Base-by-base conservation (phyloP, 371 early-diverging fungal genomes). In the Mortierella sp. region DNA sequence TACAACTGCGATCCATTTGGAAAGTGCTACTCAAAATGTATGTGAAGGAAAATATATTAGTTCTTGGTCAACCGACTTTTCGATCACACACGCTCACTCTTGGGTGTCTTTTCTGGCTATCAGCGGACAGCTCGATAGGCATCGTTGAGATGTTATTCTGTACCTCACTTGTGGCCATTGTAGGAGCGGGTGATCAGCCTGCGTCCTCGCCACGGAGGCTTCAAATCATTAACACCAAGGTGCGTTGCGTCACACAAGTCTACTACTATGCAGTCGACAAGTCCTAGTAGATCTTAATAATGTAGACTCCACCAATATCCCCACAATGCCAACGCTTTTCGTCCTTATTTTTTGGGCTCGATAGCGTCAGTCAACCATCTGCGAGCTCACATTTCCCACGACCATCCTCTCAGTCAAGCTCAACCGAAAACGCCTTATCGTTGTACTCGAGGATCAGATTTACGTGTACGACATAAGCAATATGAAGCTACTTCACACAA, bases 101-200 rank as follows among this genome's bases (percentile, higher is more conserved):
- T 43, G 6, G 8, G 34, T 1, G 4, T 50, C 39, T 12, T 55
- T 28, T 37, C 17, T 32, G 31, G 23, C 50, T 12, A 34, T 51
- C 61, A 90, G 92, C 85, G 24, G 92, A 91, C 60, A 93, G 94
- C 34, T 96, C 95, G 8, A 93, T 95, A 19, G 95, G 95, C 24
- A 92, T 96, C 50, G 95, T 95, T 7, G 97, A 97, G 81, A 97
- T 98, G 97, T 84, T 98, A 37, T 98, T 97, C 69, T 93, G 92
- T 63, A 97, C 99, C 1, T 92, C 93, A 7, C 86, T 98, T n/a
- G 95, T 98, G 0, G 99, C 98, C 0, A 82, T 98, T 23, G 97
- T 96, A 14, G 99, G 97, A 5, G 92, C 95, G 12, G 97, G 96
- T 5, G 95, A 95, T 64, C 90, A 92, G 60, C 94, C 95, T n/a